A percentile compares a stretch with the other conserved stretches of the same genome.
Evolutionary conservation across 805 yeast genomes (phyloP).

Genomic region (Nakazawaea siamensis): DNA sequence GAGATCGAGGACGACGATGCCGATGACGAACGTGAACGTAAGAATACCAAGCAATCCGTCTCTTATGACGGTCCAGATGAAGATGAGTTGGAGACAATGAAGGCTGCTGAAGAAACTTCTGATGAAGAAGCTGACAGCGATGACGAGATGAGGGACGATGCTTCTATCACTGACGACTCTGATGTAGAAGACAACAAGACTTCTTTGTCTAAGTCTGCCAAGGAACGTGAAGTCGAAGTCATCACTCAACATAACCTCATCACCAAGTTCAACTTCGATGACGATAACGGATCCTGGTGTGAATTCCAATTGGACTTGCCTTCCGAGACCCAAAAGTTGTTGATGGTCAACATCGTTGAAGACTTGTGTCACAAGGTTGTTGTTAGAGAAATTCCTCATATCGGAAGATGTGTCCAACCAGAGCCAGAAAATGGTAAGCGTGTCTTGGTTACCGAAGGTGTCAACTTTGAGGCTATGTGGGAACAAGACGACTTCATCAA

Average conservation of each 20-base stretch:
- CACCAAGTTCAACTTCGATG: constrained; percentile 83
- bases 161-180: constrained; percentile 16
- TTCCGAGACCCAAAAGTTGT: constrained; percentile 81
- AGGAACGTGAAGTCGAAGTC: constrained; percentile 80
- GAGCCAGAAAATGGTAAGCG: constrained; percentile 62
- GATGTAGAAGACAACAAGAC: constrained; percentile 24
- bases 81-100: constrained; percentile 87
- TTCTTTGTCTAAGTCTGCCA: constrained; percentile 44
- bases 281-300: constrained; percentile 85
- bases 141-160: constrained; percentile 25
- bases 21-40: constrained; percentile 51
- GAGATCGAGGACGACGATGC: constrained; percentile 48
- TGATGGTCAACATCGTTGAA: constrained; percentile 96
- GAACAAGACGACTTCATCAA: constrained; percentile 89
- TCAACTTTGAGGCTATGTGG: constrained; percentile 97
- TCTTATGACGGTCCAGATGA: constrained; percentile 95
- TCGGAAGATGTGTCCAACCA: constrained; percentile 91
- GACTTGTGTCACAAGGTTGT: constrained; percentile 84
- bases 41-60: constrained; percentile 74
- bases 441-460: constrained; percentile 92
- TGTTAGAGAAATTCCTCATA: constrained; percentile 83
- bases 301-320: constrained; percentile 77
- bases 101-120: constrained; percentile 69
- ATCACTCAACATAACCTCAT: constrained; percentile 66
- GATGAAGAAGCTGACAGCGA: constrained; percentile 49